phyloP scores from a whole-genome alignment of 2,329 filamentous ascomycete species.

The Fonsecaea nubica region DNA sequence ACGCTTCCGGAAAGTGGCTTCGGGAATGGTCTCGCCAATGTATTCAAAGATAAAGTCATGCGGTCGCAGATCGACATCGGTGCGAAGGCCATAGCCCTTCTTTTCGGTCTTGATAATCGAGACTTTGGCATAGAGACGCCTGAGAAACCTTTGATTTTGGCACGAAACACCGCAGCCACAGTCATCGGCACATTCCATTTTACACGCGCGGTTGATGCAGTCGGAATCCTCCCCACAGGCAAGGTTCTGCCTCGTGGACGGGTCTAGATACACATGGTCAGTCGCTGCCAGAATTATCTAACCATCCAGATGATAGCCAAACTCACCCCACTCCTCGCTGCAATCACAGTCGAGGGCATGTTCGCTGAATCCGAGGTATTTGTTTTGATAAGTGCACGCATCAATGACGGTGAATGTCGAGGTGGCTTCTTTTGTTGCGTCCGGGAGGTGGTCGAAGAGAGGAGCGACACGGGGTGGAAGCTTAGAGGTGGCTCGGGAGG shows the following conservation, averaged over 20 bases:
- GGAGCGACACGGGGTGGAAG: conserved; percentile 65
- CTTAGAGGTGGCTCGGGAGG: conserved; percentile 76
- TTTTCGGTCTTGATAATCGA: conserved; percentile 97
- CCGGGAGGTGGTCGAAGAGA: conserved; percentile 76
- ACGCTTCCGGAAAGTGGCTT: conserved; percentile 83
- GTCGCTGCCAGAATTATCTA: conserved; percentile 18
- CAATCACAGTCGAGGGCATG: conserved; percentile 96
- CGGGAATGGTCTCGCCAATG: conserved; percentile 96
- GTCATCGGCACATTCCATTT: conserved; percentile 91
- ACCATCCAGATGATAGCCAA: conserved; percentile 28
- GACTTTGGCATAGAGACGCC: conserved; percentile 85
- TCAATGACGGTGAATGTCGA: conserved; percentile 79
- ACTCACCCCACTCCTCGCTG: conserved; percentile 89
- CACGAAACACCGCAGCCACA: conserved; percentile 87
- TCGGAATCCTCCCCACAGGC: conserved; percentile 96
- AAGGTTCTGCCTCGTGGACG: conserved; percentile 66
- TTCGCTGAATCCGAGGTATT: conserved; percentile 87
- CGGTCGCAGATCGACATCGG: conserved; percentile 75
- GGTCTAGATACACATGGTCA: conserved; percentile 55
- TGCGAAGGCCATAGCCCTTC: conserved; percentile 91
- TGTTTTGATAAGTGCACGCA: conserved; percentile 88
- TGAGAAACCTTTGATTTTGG: conserved; percentile 94
- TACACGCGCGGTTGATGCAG: conserved; percentile 97
- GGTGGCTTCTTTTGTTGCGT: conserved; percentile 78
- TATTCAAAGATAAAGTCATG: conserved; percentile 98